phyloP scores from a whole-genome alignment of 306 rosid species.

The Castanea crenata region DNA sequence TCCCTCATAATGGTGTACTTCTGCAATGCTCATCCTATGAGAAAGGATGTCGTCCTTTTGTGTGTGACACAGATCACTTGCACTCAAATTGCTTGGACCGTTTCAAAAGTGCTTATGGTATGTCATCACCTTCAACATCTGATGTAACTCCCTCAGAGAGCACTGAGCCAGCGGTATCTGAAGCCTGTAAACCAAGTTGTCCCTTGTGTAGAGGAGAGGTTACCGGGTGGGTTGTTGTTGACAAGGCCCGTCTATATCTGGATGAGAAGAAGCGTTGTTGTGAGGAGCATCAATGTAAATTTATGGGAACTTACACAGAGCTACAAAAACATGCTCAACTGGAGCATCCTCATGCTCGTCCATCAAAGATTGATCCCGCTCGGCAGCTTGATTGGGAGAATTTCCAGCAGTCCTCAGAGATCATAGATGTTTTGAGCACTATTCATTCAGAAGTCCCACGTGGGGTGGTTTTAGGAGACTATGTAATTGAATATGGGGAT shows the following conservation, averaged over 20 bases:
- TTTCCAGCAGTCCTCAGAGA: constrained; percentile 95
- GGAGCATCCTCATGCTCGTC: constrained; percentile 88
- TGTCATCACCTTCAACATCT: constrained; percentile 43
- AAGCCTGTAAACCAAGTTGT: constrained; percentile 61
- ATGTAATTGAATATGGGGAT: constrained; percentile 91
- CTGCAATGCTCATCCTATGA: constrained; percentile 80
- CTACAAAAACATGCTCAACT: constrained; percentile 72
- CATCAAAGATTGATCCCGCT: constrained; percentile 91
- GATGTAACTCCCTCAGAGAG: constrained; percentile 32
- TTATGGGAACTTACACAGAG: constrained; percentile 75
- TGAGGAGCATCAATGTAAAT: constrained; percentile 66
- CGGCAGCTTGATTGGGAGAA: constrained; percentile 97
- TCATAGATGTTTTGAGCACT: constrained; percentile 93
- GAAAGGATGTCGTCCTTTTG: constrained; percentile 86
- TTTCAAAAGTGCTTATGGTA: constrained; percentile 66
- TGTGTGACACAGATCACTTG: constrained; percentile 80
- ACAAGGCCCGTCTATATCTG: constrained; percentile 62
- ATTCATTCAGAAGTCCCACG: constrained; percentile 90
- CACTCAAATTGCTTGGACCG: constrained; percentile 96
- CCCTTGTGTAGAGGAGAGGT: constrained; percentile 96
- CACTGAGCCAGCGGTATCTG: constrained; percentile 40
- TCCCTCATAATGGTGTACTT: constrained; percentile 87
- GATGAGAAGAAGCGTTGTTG: constrained; percentile 87
- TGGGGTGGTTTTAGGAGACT: constrained; percentile 92
- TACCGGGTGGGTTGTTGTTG: constrained; percentile 75